Percentiles rank a stretch among this genome's conserved stretches.
phyloP scores from a whole-genome alignment of 768 basidiomycete species.

The Tylopilus balloui region DNA sequence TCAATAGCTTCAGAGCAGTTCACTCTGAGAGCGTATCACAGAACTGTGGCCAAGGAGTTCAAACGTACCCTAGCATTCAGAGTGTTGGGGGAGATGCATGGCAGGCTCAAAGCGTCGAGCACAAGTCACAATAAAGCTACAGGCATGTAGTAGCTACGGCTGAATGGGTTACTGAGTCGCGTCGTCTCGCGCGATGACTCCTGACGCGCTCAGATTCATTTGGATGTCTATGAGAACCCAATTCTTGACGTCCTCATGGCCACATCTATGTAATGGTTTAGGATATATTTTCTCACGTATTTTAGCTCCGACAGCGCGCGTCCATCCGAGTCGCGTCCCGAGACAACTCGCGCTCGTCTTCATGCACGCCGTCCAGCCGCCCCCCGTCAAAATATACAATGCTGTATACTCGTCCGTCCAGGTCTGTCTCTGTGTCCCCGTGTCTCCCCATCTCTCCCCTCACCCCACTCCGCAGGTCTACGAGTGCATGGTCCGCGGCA shows the following conservation, averaged over 20 bases:
- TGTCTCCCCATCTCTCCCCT: not conserved
- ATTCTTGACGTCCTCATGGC: too few relatives aligned
- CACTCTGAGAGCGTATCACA: not conserved
- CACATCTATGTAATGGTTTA: too few relatives aligned
- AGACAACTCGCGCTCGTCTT: conserved; percentile 20
- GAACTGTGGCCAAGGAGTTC: not conserved
- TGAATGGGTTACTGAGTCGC: not conserved
- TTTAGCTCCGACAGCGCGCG: conserved; percentile 34
- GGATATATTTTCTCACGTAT: conserved; percentile 18
- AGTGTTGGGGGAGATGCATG: not conserved
- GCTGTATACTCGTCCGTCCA: conserved; percentile 89
- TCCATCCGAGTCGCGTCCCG: conserved; percentile 30
- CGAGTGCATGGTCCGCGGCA: conserved; percentile 97
- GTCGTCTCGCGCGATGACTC: not conserved
- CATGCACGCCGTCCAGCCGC: conserved; percentile 38
- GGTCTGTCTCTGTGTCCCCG: conserved; percentile 34
- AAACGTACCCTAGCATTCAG: not conserved
- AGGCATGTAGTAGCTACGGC: not conserved
- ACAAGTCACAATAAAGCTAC: too few relatives aligned
- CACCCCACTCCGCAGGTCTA: conserved; percentile 57
- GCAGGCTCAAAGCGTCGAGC: too few relatives aligned
- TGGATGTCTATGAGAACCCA: too few relatives aligned
- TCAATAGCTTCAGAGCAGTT: too few relatives aligned
- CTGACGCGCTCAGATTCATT: too few relatives aligned
- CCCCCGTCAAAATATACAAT: conserved; percentile 84